Percentiles rank a stretch among this genome's conserved stretches.
Conservation (phyloP, 176 grass and related monocot species). For the Dactylis glomerata region DNA sequence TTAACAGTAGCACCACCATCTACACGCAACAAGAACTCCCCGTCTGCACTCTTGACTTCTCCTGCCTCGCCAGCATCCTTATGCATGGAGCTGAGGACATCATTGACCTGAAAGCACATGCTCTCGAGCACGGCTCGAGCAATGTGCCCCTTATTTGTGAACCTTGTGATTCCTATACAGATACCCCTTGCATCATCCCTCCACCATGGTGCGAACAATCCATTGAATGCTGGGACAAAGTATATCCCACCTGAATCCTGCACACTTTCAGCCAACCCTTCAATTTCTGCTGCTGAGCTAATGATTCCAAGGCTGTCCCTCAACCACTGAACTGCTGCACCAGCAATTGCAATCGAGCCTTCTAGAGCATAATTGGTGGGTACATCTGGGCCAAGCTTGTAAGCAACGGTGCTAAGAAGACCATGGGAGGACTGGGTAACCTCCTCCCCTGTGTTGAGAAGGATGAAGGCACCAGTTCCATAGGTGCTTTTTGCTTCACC, state of each 20-base stretch:
- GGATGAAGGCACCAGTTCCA: constrained; percentile 93
- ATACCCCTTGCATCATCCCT: constrained; percentile 77
- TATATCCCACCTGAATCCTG: constrained; percentile 72
- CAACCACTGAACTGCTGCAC: constrained; percentile 91
- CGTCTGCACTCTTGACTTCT: constrained; percentile 47
- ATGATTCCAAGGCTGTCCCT: constrained; percentile 86
- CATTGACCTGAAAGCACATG: constrained; percentile 96
- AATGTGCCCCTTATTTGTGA: constrained; percentile 80
- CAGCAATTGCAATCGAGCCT: constrained; percentile 94
- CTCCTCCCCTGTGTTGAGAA: constrained; percentile 85
- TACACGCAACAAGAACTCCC: constrained; percentile 75
- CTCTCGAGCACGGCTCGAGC: constrained; percentile 81
- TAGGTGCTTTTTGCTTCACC: constrained; percentile 96
- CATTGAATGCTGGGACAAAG: constrained; percentile 92
- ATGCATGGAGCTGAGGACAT: constrained; percentile 87
- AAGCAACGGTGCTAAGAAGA: constrained; percentile 74
- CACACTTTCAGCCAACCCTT: constrained; percentile 62
- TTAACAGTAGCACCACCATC: constrained; percentile 90
- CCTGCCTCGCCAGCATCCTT: constrained; percentile 72
- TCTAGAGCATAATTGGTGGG: constrained; percentile 85
- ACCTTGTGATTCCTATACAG: constrained; percentile 83
- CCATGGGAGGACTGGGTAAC: constrained; percentile 60
- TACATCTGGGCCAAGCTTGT: constrained; percentile 59
- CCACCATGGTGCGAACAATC: constrained; percentile 96
- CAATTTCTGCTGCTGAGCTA: constrained; percentile 50